These are phyloP conservation scores for Strobilomyces dryophilus DNA, from an alignment of 768 basidiomycete genomes.

Conservation along the genomic window DNA sequence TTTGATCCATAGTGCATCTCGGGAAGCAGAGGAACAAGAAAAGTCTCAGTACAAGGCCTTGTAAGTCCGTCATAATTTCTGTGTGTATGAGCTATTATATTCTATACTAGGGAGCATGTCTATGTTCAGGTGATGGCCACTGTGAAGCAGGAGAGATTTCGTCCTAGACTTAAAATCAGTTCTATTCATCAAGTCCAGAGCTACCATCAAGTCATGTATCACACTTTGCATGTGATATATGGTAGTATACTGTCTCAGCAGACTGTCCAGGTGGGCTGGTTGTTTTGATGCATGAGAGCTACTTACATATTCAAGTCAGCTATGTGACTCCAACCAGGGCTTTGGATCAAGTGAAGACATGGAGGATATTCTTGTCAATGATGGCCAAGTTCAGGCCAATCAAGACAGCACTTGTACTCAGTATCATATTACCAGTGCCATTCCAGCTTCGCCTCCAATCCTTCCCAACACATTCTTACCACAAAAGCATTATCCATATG, in stretches of 20 bases:
- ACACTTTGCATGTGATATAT: slow-evolving; percentile 22
- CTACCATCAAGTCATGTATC: slow-evolving; percentile 27
- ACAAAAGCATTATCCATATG: slow-evolving; percentile 17
- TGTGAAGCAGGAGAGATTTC: not conserved
- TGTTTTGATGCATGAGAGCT: not conserved
- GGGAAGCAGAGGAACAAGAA: slow-evolving; percentile 14
- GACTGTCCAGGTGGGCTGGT: slow-evolving; percentile 7
- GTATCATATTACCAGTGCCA: not conserved
- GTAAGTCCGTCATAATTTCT: slow-evolving; percentile 11
- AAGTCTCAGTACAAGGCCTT: not conserved
- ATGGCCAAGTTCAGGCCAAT: not conserved
- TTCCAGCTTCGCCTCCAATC: not conserved
- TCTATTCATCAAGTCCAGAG: slow-evolving; percentile 11
- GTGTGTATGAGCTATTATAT: not conserved
- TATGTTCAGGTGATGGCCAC: slow-evolving; percentile 16
- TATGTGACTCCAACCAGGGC: not conserved
- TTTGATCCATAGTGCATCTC: not conserved
- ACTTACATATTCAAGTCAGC: slow-evolving; percentile 3
- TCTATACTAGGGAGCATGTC: slow-evolving; percentile 13
- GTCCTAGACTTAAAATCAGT: slow-evolving; percentile 8
- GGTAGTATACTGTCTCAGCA: slow-evolving; percentile 6
- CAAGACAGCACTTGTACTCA: not conserved
- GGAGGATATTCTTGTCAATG: not conserved
- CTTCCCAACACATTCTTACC: slow-evolving; percentile 20
- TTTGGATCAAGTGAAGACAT: not conserved